A percentile compares a stretch with the other conserved stretches of the same genome.
Evolutionary conservation across 495 filamentous ascomycete species (phyloP).

Genomic region (Letharia lupina): DNA sequence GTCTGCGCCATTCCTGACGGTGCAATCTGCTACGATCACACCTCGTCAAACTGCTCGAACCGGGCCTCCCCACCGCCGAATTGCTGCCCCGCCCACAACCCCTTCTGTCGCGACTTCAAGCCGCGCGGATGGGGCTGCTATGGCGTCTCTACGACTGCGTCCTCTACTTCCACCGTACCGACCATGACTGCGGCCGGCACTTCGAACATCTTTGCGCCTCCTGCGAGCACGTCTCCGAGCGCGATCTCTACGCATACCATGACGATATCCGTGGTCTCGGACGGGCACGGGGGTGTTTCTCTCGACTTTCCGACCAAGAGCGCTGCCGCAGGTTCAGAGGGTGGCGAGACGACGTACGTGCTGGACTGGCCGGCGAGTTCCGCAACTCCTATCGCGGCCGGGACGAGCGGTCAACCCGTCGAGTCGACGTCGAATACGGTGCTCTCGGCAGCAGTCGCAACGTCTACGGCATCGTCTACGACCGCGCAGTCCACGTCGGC

Average conservation of each 20-base stretch:
- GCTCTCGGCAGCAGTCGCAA: neutral
- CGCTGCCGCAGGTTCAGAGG: neutral
- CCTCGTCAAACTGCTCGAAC: slow-evolving; percentile 17
- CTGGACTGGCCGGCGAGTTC: neutral
- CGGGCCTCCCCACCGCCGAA: neutral
- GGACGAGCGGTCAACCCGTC: neutral
- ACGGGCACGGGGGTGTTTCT: neutral
- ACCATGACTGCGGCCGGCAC: neutral
- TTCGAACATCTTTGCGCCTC: neutral
- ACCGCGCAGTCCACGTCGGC: neutral
- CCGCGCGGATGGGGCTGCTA: slow-evolving; percentile 16
- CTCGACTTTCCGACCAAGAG: neutral
- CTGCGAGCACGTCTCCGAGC: neutral
- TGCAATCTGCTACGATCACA: slow-evolving; percentile 18
- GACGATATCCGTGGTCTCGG: neutral
- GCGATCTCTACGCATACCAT: neutral
- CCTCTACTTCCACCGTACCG: slow-evolving; percentile 1
- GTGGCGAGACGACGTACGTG: neutral
- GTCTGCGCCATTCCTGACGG: slow-evolving; percentile 3
- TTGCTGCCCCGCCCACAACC: slow-evolving; percentile 18
- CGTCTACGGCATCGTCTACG: neutral
- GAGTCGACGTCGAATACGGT: neutral
- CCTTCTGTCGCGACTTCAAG: slow-evolving; percentile 15
- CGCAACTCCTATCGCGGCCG: neutral
- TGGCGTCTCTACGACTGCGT: neutral